phyloP scores from a whole-genome alignment of 768 basidiomycete genomes.

The Galerina marginata region DNA sequence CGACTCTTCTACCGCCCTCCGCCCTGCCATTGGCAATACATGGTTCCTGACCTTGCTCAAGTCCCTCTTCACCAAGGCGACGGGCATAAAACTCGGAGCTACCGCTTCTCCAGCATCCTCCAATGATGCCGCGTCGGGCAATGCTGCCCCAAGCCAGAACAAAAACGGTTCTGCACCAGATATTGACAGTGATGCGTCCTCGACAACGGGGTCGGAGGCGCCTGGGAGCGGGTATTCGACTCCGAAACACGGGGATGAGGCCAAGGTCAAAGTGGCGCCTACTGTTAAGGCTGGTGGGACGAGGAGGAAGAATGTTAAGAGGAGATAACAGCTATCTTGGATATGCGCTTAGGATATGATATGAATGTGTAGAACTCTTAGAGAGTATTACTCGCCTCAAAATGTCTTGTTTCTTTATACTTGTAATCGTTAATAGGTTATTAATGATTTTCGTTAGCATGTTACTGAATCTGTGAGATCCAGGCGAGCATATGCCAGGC shows the following conservation, averaged over 20 bases:
- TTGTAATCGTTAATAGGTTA: no score
- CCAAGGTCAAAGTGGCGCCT: conserved; percentile 38
- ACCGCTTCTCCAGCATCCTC: conserved; percentile 10
- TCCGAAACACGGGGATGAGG: conserved; percentile 38
- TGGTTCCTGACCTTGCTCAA: conserved; percentile 68
- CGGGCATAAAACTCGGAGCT: conserved; percentile 29
- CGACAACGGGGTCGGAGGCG: conserved; percentile 49
- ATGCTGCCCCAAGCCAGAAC: not conserved
- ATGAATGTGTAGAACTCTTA: not conserved
- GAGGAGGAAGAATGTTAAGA: conserved; percentile 62
- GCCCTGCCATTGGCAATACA: conserved; percentile 64
- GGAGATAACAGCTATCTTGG: conserved; percentile 31
- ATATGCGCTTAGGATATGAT: not conserved
- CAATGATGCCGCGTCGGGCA: not conserved
- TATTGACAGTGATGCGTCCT: conserved; percentile 44
- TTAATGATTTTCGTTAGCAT: no score
- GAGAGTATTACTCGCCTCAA: no score
- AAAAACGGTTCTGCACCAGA: conserved; percentile 27
- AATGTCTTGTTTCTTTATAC: no score
- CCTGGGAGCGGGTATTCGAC: conserved; percentile 47
- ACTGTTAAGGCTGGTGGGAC: conserved; percentile 65
- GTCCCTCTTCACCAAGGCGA: conserved; percentile 34
- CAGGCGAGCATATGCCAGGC: no score
- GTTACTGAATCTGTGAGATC: no score
- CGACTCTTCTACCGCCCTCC: conserved; percentile 60